Evolutionary conservation across 257 asterid species (phyloP), one percentile per base, ranked within the genome.

Genomic region (Plantago major): DNA sequence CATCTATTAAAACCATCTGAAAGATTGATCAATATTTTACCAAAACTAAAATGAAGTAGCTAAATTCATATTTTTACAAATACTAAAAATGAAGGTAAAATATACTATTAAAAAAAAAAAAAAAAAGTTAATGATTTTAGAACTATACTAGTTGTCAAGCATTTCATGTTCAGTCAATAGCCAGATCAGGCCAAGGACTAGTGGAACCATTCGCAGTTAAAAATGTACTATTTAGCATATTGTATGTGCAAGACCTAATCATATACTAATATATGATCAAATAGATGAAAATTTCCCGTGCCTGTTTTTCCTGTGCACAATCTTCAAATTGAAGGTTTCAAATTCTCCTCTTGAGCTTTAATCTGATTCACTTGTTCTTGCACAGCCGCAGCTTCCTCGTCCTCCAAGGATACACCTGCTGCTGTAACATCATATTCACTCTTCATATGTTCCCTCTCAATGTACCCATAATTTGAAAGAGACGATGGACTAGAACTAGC

Each of bases 231-330:
- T 13, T 28, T 17, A 17, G 19, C n/a, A 43, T 44, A 42, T 2
- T 4, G 6, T 5, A 4, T 33, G 40, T 33, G 40, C 30, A 42
- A 58, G 63, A 44, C 52, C 42, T 56, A 56, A 11, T 19, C 45
- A 71, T 58, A 22, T 42, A 33, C 30, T 49, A 61, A 62, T 37
- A 64, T 45, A 63, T 54, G 67, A 61, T 56, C 13, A 73, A 13
- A 7, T 11, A 42, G 50, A 63, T 38, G 65, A 49, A 60, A 44
- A 67, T 47, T 47, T 3, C 51, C 37, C 80, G 59, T 81, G 70
- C 99, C 97, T 93, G 88, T 93, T 93, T 82, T 93, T 93, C 78
- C 99, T 62, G 79, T 93, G 99, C 71, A 93, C 87, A 64, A 93
- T 87, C 80, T 89, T 93, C 76, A 93, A 84, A 55, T 87, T 78